These are phyloP conservation scores for Dactylellina haptotyla DNA, from an alignment of 2,329 filamentous ascomycete species.

Conservation along the genomic window DNA sequence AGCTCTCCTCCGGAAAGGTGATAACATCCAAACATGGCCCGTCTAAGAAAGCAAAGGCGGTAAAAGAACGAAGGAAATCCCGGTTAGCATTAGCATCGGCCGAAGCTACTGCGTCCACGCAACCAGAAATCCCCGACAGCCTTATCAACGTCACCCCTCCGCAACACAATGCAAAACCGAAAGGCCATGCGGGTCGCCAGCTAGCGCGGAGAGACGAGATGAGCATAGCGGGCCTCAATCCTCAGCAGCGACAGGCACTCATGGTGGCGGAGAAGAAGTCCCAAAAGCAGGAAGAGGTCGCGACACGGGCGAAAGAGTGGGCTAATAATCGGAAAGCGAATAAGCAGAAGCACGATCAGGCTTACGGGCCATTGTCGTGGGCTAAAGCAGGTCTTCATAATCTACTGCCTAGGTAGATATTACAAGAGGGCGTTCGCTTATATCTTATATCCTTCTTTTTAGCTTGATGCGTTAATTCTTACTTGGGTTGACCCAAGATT, in stretches of 20 bases:
- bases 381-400: constrained; percentile 46
- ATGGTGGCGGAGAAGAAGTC: constrained; percentile 45
- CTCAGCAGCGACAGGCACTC: constrained; percentile 35
- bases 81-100: neutral
- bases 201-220: constrained; percentile 35
- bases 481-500: too few species aligned
- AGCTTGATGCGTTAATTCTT: too few species aligned
- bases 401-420: constrained; percentile 33
- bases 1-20: constrained; percentile 4
- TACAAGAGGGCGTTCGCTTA: too few species aligned
- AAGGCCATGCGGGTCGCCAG: constrained; percentile 4
- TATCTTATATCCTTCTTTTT: too few species aligned
- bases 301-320: constrained; percentile 40
- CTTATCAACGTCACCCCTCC: neutral
- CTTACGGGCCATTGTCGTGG: constrained; percentile 9
- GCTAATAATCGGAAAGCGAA: constrained; percentile 26
- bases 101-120: neutral
- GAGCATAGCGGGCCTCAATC: constrained; percentile 21
- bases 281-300: constrained; percentile 35
- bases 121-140: neutral
- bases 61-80: constrained; percentile 23
- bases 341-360: constrained; percentile 34
- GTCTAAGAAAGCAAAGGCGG: neutral
- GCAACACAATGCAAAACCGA: neutral
- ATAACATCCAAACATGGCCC: constrained; percentile 28